Percentiles rank a stretch among this genome's conserved stretches.
These are phyloP conservation scores for Penicillium sp. DNA, from an alignment of 2,329 filamentous ascomycete genomes.

Conservation along the genomic window DNA sequence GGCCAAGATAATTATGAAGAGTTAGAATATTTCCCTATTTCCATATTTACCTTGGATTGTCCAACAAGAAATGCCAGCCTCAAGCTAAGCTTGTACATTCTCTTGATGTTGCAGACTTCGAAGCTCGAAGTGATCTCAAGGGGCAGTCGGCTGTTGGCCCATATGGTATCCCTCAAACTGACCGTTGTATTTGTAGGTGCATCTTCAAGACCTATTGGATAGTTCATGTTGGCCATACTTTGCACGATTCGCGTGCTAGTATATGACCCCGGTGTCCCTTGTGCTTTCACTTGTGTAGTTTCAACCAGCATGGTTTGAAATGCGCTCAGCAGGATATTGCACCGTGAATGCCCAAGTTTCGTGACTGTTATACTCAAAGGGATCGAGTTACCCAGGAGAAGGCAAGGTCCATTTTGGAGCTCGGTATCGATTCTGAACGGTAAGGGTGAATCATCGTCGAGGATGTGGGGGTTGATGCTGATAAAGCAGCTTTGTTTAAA, in stretches of 20 bases:
- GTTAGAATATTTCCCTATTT: background rate
- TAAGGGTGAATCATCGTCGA: background rate
- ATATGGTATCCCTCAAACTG: background rate
- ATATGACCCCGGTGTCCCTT: constrained; percentile 1
- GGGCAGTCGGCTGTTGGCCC: constrained; percentile 5
- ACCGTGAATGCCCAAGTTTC: background rate
- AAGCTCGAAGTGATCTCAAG: constrained; percentile 9
- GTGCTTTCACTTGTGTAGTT: constrained; percentile 11
- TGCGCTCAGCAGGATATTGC: constrained; percentile 6
- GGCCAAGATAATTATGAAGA: background rate
- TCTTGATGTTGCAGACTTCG: constrained; percentile 16
- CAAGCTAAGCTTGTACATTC: constrained; percentile 10
- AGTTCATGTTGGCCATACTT: constrained; percentile 12
- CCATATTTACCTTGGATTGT: constrained; percentile 2
- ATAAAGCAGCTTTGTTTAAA: background rate
- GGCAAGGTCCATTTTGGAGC: constrained; percentile 12
- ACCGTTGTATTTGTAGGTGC: background rate
- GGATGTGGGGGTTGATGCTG: background rate
- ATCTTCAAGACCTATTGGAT: background rate
- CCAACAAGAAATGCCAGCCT: constrained; percentile 12
- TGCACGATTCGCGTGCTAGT: constrained; percentile 13
- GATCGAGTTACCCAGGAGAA: constrained; percentile 8
- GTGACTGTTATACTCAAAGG: constrained; percentile 11
- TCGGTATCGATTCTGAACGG: constrained; percentile 3
- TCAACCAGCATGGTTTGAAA: constrained; percentile 19